These are phyloP conservation scores for Gymnopilus junonius DNA, from an alignment of 768 basidiomycete genomes.

Conservation along the genomic window DNA sequence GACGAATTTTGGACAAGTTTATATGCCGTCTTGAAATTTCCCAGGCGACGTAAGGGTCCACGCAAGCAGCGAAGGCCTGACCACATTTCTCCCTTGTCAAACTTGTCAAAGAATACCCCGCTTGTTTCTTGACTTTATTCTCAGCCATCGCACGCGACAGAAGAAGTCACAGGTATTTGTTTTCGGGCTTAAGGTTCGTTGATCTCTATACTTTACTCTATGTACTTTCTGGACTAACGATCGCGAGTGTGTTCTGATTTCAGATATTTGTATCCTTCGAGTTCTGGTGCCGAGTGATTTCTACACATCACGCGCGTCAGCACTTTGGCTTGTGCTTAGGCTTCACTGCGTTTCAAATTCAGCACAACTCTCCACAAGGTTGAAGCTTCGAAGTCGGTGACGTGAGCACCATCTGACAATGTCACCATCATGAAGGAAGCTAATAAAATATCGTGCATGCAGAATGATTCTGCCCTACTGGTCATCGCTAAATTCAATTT, in stretches of 20 bases:
- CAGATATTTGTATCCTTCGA: no score
- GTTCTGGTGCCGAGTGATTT: no score
- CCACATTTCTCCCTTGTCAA: not conserved
- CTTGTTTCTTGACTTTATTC: not conserved
- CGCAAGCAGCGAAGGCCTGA: not conserved
- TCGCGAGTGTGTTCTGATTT: not conserved
- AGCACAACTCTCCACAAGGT: constrained; percentile 10
- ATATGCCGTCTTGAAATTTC: no score
- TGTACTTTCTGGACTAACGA: not conserved
- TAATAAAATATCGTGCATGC: not conserved
- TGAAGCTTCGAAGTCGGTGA: constrained; percentile 5
- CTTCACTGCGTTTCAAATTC: not conserved
- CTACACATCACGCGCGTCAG: no score
- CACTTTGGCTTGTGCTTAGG: not conserved
- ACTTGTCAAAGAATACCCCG: not conserved
- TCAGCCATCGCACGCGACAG: not conserved
- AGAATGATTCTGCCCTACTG: constrained; percentile 2
- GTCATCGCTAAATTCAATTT: constrained; percentile 3
- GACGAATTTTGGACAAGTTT: no score
- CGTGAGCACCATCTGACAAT: constrained; percentile 17
- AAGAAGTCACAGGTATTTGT: not conserved
- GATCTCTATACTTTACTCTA: not conserved
- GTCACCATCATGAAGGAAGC: constrained; percentile 5
- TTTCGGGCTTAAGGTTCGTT: not conserved
- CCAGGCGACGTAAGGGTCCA: not conserved